Percentiles rank a stretch among this genome's conserved stretches.
phyloP scores from a whole-genome alignment of 768 basidiomycete genomes.

The Russula sp. region DNA sequence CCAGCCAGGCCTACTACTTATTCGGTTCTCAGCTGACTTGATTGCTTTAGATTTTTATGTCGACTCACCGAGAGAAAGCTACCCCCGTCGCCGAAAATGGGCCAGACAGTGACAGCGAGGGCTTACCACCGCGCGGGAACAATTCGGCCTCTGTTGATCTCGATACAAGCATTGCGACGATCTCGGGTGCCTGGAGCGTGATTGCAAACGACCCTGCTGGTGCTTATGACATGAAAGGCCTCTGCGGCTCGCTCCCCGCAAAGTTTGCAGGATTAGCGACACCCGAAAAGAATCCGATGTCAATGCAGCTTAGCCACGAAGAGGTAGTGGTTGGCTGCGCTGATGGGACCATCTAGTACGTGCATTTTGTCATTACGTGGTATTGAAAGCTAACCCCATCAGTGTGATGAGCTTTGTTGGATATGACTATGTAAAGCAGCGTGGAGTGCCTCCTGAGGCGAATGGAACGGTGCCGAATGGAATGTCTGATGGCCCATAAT shows the following conservation, averaged over 20 bases:
- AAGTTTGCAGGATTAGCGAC: conserved; percentile 76
- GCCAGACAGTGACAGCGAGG: conserved; percentile 23
- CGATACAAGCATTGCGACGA: conserved; percentile 55
- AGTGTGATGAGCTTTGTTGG: conserved; percentile 61
- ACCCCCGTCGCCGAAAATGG: conserved; percentile 24
- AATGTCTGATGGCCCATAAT: not conserved
- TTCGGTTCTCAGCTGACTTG: not conserved
- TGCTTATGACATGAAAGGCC: conserved; percentile 43
- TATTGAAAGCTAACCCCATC: conserved; percentile 17
- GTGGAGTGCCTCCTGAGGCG: conserved; percentile 3
- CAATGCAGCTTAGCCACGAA: conserved; percentile 85
- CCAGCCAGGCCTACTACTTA: not conserved
- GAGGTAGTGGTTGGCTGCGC: conserved; percentile 89
- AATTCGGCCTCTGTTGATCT: conserved; percentile 45
- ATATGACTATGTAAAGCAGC: conserved; percentile 42
- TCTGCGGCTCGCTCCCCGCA: conserved; percentile 52
- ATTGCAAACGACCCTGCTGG: conserved; percentile 39
- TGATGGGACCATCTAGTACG: conserved; percentile 87
- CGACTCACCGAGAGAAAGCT: conserved; percentile 65
- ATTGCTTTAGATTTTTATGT: conserved; percentile 61
- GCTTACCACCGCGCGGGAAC: conserved; percentile 3
- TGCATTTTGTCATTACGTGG: conserved; percentile 12
- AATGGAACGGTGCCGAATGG: conserved; percentile 1
- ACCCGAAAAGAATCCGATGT: conserved; percentile 93
- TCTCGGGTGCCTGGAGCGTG: conserved; percentile 71